These are phyloP conservation scores for Cladosporium halotolerans DNA, from an alignment of 2,329 filamentous ascomycete species.

Conservation along the genomic window DNA sequence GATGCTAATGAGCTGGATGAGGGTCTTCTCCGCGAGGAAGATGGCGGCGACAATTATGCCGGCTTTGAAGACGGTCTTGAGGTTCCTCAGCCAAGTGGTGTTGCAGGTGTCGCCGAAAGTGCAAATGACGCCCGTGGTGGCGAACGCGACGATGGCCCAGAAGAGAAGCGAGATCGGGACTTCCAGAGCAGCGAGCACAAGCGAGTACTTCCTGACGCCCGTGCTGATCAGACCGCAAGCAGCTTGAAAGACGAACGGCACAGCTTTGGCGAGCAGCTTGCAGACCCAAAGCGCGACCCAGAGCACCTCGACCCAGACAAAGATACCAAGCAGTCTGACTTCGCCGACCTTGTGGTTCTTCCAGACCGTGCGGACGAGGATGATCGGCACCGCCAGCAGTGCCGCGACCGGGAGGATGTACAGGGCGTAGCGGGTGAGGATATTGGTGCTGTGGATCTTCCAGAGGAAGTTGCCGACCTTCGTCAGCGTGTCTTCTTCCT, in stretches of 20 bases:
- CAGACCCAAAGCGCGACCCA: slow-evolving; percentile 63
- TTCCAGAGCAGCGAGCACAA: slow-evolving; percentile 57
- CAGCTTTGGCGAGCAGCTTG: slow-evolving; percentile 57
- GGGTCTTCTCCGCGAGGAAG: slow-evolving; percentile 60
- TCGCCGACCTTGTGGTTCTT: slow-evolving; percentile 21
- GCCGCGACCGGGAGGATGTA: slow-evolving; percentile 61
- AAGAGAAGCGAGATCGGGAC: slow-evolving; percentile 63
- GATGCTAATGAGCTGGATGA: slow-evolving; percentile 67
- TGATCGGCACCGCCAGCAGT: slow-evolving; percentile 56
- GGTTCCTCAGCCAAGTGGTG: slow-evolving; percentile 27
- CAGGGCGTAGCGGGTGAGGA: slow-evolving; percentile 60
- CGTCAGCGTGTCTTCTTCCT: slow-evolving; percentile 53
- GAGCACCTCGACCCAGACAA: slow-evolving; percentile 64
- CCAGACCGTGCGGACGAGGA: slow-evolving; percentile 39
- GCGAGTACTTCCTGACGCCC: slow-evolving; percentile 64
- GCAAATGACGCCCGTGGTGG: slow-evolving; percentile 48
- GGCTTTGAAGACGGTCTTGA: slow-evolving; percentile 55
- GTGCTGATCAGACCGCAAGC: slow-evolving; percentile 63
- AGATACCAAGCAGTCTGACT: slow-evolving; percentile 52
- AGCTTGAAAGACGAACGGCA: slow-evolving; percentile 61
- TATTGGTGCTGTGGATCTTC: slow-evolving; percentile 57
- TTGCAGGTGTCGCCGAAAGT: not conserved
- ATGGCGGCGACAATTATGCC: slow-evolving; percentile 58
- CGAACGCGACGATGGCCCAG: slow-evolving; percentile 58
- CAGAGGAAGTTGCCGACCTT: slow-evolving; percentile 61